Evolutionary conservation across 2,329 filamentous ascomycete species (phyloP).

Genomic region (Coniochaeta sp.): DNA sequence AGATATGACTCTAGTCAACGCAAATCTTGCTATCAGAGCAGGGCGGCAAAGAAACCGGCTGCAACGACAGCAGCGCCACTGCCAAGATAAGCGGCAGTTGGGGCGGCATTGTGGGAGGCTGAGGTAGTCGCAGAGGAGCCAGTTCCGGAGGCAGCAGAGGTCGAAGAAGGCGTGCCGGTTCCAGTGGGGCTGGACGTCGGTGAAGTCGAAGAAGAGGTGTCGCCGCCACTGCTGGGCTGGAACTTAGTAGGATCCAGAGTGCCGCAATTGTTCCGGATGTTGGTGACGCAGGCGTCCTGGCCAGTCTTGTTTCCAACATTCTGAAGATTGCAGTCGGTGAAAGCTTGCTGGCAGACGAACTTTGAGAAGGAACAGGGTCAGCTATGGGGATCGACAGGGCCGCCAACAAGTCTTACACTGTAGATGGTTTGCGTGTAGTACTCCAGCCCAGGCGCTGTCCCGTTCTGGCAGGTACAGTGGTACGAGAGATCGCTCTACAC

Average conservation of each 20-base stretch:
- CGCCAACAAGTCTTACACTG: constrained; percentile 21
- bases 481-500: constrained; percentile 34
- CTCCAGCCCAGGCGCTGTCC: constrained; percentile 40
- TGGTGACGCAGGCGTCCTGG: constrained; percentile 39
- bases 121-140: constrained; percentile 13
- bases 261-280: constrained; percentile 41
- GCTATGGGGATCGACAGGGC: neutral
- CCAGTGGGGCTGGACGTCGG: constrained; percentile 7
- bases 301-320: constrained; percentile 32
- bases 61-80: constrained; percentile 41
- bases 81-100: constrained; percentile 26
- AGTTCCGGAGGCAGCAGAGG: constrained; percentile 13
- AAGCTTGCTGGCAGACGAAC: constrained; percentile 45
- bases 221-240: constrained; percentile 2
- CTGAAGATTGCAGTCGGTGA: constrained; percentile 34
- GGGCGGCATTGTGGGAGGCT: constrained; percentile 14
- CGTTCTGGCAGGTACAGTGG: constrained; percentile 42
- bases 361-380: constrained; percentile 10
- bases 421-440: constrained; percentile 46
- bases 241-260: constrained; percentile 30
- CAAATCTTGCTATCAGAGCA: constrained; percentile 20
- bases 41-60: constrained; percentile 41
- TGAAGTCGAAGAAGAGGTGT: neutral
- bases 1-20: neutral
- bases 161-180: constrained; percentile 19